These are phyloP conservation scores for Stemphylium vesicarium DNA, from an alignment of 2,329 filamentous ascomycete species.

Conservation along the genomic window DNA sequence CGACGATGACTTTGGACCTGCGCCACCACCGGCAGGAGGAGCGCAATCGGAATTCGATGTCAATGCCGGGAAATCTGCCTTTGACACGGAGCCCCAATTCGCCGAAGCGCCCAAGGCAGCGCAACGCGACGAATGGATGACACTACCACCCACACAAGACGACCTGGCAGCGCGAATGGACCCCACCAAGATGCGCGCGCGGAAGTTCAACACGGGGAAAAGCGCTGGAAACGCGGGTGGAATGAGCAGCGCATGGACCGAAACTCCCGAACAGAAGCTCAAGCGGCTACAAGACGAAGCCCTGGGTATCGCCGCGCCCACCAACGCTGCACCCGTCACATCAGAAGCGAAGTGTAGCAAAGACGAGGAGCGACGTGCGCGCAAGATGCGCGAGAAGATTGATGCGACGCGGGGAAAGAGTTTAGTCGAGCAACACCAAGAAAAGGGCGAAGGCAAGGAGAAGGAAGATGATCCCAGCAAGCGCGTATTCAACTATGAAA, in stretches of 20 bases:
- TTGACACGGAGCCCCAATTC: constrained; percentile 43
- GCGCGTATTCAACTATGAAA: constrained; percentile 86
- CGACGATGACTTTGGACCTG: constrained; percentile 56
- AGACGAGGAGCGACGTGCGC: constrained; percentile 55
- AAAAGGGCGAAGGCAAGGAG: constrained; percentile 61
- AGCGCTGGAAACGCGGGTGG: constrained; percentile 57
- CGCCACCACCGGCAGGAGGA: constrained; percentile 47
- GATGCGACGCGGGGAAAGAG: constrained; percentile 53
- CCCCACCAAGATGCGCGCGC: constrained; percentile 80
- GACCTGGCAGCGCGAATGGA: constrained; percentile 69
- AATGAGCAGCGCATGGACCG: constrained; percentile 78
- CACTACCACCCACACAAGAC: constrained; percentile 57
- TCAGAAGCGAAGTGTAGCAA: constrained; percentile 44
- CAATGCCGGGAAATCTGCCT: constrained; percentile 30
- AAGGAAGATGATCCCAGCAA: constrained; percentile 88
- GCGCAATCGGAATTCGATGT: constrained; percentile 19
- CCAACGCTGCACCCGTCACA: constrained; percentile 31
- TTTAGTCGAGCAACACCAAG: constrained; percentile 56
- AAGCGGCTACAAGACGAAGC: constrained; percentile 81
- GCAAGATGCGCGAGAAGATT: constrained; percentile 63
- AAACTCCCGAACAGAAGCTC: constrained; percentile 87
- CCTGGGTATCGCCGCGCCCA: constrained; percentile 68
- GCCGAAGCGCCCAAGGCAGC: constrained; percentile 51
- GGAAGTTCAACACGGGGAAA: constrained; percentile 80
- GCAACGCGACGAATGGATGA: constrained; percentile 75